A percentile compares a stretch with the other conserved stretches of the same genome.
Conservation (phyloP, 2,329 filamentous ascomycete genomes). For the Knoxdaviesia capensis region DNA sequence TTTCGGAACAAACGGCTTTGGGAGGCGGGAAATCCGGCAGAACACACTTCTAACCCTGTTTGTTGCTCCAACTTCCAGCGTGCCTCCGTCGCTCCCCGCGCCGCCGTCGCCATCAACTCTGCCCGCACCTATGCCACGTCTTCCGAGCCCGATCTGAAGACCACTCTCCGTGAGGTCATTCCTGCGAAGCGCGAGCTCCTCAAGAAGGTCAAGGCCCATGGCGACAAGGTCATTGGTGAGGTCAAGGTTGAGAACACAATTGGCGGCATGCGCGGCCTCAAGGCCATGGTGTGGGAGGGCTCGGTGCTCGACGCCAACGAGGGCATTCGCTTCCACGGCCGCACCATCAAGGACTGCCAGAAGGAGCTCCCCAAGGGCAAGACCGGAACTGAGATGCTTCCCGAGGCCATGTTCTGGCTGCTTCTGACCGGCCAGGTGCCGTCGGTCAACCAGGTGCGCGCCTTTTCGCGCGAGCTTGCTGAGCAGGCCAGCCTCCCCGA, state of each 20-base stretch:
- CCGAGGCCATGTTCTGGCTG: conserved; percentile 99
- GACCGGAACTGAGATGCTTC: conserved; percentile 87
- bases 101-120: no score
- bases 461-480: conserved; percentile 68
- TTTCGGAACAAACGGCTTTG: no score
- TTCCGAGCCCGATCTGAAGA: conserved; percentile 75
- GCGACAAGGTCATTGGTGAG: conserved; percentile 68
- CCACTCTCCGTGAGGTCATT: conserved; percentile 64
- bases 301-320: conserved; percentile 92
- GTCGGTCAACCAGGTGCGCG: conserved; percentile 59
- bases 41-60: no score
- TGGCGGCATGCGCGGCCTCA: conserved; percentile 92
- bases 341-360: conserved; percentile 96
- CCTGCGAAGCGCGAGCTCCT: conserved; percentile 85
- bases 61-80: no score
- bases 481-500: conserved; percentile 65
- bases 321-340: conserved; percentile 94
- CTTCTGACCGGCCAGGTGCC: conserved; percentile 86
- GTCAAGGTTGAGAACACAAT: conserved; percentile 88
- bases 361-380: conserved; percentile 81
- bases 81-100: no score
- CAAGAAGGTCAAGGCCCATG: conserved; percentile 79
- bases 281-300: conserved; percentile 97
- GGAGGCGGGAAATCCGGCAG: no score
- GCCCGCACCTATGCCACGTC: conserved; percentile 47